A percentile compares a stretch with the other conserved stretches of the same genome.
Conservation (phyloP, 129 eudicot species). For the Tanacetum coccineum region DNA sequence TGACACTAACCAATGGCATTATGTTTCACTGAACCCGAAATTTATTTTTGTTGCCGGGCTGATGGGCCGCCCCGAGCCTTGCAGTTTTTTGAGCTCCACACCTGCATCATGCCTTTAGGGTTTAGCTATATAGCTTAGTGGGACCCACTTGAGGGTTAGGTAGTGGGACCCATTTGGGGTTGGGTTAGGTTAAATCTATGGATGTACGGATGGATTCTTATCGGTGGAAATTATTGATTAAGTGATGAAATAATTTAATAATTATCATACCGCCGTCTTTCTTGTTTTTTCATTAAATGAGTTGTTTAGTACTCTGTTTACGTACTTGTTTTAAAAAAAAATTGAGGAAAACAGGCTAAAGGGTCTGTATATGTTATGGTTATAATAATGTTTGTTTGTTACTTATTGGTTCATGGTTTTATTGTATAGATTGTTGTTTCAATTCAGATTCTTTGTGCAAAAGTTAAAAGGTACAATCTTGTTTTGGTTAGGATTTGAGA, state of each 20-base stretch:
- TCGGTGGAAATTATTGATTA: slow-evolving; percentile 1
- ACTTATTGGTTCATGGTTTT: too few relatives aligned
- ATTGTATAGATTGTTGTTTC: too few relatives aligned
- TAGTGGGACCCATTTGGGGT: slow-evolving; percentile 12
- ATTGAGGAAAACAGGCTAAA: too few relatives aligned
- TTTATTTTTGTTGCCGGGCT: slow-evolving; percentile 28
- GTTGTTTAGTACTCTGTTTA: too few relatives aligned
- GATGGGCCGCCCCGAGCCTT: slow-evolving; percentile 4
- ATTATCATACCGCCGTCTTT: background rate
- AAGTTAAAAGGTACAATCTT: too few relatives aligned
- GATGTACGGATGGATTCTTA: slow-evolving; percentile 24
- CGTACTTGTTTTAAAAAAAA: too few relatives aligned
- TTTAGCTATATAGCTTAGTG: slow-evolving; percentile 23
- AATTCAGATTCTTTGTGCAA: too few relatives aligned
- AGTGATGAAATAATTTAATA: background rate
- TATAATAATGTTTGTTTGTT: too few relatives aligned
- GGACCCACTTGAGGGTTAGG: slow-evolving; percentile 8
- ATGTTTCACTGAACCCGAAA: slow-evolving; percentile 45
- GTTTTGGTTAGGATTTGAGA: too few relatives aligned
- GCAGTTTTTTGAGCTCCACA: slow-evolving; percentile 29
- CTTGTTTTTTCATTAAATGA: background rate
- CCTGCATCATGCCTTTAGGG: slow-evolving; percentile 24
- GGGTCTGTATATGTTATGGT: too few relatives aligned
- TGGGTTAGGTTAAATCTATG: slow-evolving; percentile 14
- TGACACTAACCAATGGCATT: slow-evolving; percentile 21